A percentile compares a stretch with the other conserved stretches of the same genome.
phyloP scores from a whole-genome alignment of 371 early-diverging fungal genomes.

The Saksenaea vasiformis region DNA sequence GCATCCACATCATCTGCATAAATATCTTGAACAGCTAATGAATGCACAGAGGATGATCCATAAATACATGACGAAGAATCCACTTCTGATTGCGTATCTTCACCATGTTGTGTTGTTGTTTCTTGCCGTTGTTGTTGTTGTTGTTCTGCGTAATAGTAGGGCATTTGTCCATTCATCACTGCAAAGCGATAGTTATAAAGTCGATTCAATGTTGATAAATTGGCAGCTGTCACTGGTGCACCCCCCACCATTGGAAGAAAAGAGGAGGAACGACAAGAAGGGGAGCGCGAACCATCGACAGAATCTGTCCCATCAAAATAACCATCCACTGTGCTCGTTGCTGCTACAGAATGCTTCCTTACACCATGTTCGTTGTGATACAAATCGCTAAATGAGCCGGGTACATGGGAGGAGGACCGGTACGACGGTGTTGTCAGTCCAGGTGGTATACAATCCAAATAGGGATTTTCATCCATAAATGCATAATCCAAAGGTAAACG shows the following conservation, averaged over 20 bases:
- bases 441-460: neutral
- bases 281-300: neutral
- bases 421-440: neutral
- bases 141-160: neutral
- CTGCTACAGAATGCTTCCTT: neutral
- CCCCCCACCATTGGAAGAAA: neutral
- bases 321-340: neutral
- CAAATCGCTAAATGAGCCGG: conserved; percentile 11
- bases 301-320: neutral
- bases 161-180: conserved; percentile 1
- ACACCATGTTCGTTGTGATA: neutral
- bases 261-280: neutral
- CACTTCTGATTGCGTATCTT: neutral
- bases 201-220: conserved; percentile 19
- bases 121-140: no score
- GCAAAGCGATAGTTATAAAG: conserved; percentile 21
- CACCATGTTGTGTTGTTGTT: neutral
- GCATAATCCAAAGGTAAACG: neutral
- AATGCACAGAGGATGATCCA: conserved; percentile 3
- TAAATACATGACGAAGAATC: neutral
- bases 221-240: conserved; percentile 22
- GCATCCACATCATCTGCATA: conserved; percentile 29
- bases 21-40: conserved; percentile 12
- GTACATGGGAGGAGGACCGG: neutral
- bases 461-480: conserved; percentile 7